These are phyloP conservation scores for Periconia digitata DNA, from an alignment of 2,329 filamentous ascomycete genomes.

Conservation along the genomic window DNA sequence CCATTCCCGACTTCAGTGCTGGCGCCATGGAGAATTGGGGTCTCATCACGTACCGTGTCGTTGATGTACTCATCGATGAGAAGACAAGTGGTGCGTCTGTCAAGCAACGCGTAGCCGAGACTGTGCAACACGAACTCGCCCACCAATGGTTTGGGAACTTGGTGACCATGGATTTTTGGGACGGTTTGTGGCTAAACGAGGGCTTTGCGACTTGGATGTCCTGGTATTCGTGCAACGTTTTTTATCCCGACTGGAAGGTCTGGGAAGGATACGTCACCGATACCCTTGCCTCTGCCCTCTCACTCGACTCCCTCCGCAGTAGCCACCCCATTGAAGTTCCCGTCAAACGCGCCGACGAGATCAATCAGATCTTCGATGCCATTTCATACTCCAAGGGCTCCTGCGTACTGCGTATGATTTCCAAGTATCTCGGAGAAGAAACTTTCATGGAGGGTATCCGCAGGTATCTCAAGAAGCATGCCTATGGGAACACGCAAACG, in stretches of 20 bases:
- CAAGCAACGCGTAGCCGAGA: conserved; percentile 91
- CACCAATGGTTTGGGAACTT: conserved; percentile 99
- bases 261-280: conserved; percentile 96
- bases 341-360: conserved; percentile 91
- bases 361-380: conserved; percentile 97
- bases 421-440: conserved; percentile 90
- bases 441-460: conserved; percentile 90
- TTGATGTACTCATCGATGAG: conserved; percentile 87
- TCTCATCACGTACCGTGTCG: conserved; percentile 89
- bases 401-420: conserved; percentile 95
- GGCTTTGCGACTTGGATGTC: conserved; percentile 92
- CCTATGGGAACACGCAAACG: conserved; percentile 93
- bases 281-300: conserved; percentile 83
- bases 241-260: conserved; percentile 98
- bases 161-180: conserved; percentile 99
- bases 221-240: conserved; percentile 89
- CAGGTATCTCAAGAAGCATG: conserved; percentile 90
- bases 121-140: conserved; percentile 93
- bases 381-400: conserved; percentile 98
- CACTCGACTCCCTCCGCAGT: conserved; percentile 86
- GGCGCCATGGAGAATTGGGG: conserved; percentile 99
- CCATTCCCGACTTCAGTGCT: conserved; percentile 92
- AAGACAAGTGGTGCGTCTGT: conserved; percentile 85
- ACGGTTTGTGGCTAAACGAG: conserved; percentile 94
- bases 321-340: conserved; percentile 96